Evolutionary conservation across 1,284 basidiomycete species (phyloP).

Genomic region (Phenoliferia sp.): DNA sequence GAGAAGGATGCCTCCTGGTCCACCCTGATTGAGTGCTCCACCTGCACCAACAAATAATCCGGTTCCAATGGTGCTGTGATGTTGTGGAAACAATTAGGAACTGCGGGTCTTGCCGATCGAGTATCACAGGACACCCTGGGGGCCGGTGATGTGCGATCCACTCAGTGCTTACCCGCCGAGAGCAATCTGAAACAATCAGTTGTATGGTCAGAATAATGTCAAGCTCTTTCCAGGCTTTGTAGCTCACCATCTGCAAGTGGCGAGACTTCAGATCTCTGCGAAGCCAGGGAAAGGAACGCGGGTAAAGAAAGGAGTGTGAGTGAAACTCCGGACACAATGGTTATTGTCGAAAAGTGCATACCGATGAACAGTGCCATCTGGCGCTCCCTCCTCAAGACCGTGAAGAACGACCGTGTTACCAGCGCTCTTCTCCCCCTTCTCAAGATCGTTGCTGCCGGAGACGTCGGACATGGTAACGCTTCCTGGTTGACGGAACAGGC

Average conservation of each 20-base stretch:
- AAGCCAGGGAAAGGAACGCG: too few species aligned
- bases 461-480: neutral
- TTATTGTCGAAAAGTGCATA: neutral
- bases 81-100: neutral
- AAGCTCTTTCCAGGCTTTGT: neutral
- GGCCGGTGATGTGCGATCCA: neutral
- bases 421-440: neutral
- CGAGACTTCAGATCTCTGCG: neutral
- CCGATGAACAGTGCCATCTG: neutral
- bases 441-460: neutral
- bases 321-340: neutral
- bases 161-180: neutral
- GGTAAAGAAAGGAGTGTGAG: neutral
- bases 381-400: neutral
- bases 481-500: too few species aligned
- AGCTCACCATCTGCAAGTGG: neutral
- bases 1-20: conserved; percentile 38
- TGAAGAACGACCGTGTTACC: neutral
- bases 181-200: neutral
- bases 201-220: neutral
- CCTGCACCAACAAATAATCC: conserved; percentile 33
- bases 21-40: conserved; percentile 37
- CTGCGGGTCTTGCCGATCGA: too few species aligned
- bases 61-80: conserved; percentile 1
- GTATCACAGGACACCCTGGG: too few species aligned